Evolutionary conservation across 345 rosid species (phyloP).

Genomic region (Dipteronia dyeriana): DNA sequence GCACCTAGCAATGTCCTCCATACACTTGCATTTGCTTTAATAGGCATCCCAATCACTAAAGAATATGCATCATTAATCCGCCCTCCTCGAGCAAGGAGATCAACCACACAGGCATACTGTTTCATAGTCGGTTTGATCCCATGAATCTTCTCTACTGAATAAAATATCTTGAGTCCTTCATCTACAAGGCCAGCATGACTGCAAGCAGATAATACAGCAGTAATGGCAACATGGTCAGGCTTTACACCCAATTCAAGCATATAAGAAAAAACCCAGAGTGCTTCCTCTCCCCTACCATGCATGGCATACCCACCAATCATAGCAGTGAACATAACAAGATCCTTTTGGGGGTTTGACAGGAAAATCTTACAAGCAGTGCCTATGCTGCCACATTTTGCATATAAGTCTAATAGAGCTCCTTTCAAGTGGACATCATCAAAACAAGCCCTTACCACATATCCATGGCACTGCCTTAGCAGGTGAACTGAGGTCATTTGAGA

Average conservation of each 20-base stretch:
- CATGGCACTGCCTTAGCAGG: conserved; percentile 74
- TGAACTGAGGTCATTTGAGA: conserved; percentile 59
- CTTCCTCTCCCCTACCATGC: conserved; percentile 86
- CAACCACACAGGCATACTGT: conserved; percentile 76
- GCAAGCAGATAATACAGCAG: conserved; percentile 78
- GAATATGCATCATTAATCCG: conserved; percentile 68
- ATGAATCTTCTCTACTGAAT: conserved; percentile 49
- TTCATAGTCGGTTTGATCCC: conserved; percentile 67
- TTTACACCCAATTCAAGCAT: conserved; percentile 62
- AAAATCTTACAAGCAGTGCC: conserved; percentile 59
- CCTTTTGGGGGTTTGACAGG: conserved; percentile 48
- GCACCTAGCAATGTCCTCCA: conserved; percentile 87
- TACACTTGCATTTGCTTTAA: conserved; percentile 61
- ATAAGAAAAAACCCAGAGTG: conserved; percentile 57
- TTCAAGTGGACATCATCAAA: conserved; percentile 56
- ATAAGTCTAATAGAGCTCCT: conserved; percentile 68
- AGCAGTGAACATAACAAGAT: conserved; percentile 73
- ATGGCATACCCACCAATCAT: conserved; percentile 80
- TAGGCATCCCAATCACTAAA: conserved; percentile 58
- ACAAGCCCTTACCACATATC: conserved; percentile 58
- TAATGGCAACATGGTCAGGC: conserved; percentile 74
- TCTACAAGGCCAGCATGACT: conserved; percentile 78
- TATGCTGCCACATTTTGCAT: conserved; percentile 81
- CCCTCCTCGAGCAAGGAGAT: conserved; percentile 89
- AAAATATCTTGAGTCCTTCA: conserved; percentile 65